These are phyloP conservation scores for Diplodia sapinea DNA, from an alignment of 2,329 filamentous ascomycete genomes.

Conservation along the genomic window DNA sequence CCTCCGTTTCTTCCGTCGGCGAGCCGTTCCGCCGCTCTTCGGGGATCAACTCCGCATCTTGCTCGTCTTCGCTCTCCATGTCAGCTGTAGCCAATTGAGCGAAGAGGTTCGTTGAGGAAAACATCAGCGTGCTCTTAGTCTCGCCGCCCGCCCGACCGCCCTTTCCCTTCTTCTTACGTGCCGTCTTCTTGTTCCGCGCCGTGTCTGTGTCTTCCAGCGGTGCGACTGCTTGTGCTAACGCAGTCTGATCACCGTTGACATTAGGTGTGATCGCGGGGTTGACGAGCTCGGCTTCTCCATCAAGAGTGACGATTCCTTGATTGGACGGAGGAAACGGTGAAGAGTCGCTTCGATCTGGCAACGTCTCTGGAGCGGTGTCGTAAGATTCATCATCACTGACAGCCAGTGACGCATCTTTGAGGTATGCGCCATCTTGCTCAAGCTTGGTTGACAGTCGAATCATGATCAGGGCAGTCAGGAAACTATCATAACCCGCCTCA, in stretches of 20 bases:
- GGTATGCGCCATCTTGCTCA: constrained; percentile 47
- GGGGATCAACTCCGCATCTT: neutral
- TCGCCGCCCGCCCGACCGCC: neutral
- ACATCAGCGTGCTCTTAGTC: neutral
- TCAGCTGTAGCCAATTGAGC: constrained; percentile 12
- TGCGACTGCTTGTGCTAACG: neutral
- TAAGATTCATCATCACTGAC: constrained; percentile 31
- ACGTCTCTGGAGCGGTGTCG: constrained; percentile 25
- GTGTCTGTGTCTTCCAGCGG: neutral
- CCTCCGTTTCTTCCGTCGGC: neutral
- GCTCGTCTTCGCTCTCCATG: neutral
- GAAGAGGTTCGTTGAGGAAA: constrained; percentile 7
- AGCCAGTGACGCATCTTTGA: constrained; percentile 32
- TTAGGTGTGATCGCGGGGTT: neutral
- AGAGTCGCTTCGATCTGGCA: neutral
- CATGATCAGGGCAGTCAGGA: constrained; percentile 64
- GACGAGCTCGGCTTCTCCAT: neutral
- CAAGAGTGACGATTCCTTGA: neutral
- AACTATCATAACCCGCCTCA: constrained; percentile 69
- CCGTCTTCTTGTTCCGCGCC: neutral
- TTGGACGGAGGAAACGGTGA: neutral
- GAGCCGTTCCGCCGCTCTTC: neutral
- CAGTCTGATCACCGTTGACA: neutral
- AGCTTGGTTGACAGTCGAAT: constrained; percentile 62
- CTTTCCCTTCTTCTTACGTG: constrained; percentile 32